phyloP scores from a whole-genome alignment of 2,329 filamentous ascomycete genomes.

The Botryotinia convoluta region DNA sequence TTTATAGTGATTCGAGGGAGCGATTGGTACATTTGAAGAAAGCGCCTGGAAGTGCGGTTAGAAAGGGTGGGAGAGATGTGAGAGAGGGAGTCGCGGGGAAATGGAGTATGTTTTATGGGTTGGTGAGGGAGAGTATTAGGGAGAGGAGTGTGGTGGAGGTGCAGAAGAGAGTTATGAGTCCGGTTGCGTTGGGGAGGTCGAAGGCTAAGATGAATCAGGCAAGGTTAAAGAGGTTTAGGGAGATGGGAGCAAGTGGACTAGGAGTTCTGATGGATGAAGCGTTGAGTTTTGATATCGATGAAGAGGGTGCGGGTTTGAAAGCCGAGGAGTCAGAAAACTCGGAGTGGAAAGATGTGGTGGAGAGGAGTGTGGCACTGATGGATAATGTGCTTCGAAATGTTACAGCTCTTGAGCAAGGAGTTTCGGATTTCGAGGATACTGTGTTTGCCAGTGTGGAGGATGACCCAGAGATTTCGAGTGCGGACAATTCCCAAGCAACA shows the following conservation, averaged over 20 bases:
- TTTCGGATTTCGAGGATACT: constrained; percentile 63
- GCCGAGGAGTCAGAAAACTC: constrained; percentile 43
- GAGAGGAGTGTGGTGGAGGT: constrained; percentile 71
- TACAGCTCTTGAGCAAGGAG: constrained; percentile 59
- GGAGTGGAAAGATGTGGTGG: constrained; percentile 72
- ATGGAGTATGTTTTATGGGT: constrained; percentile 72
- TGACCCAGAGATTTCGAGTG: constrained; percentile 56
- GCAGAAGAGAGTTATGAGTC: constrained; percentile 70
- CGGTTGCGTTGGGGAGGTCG: constrained; percentile 70
- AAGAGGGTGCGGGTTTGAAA: constrained; percentile 51
- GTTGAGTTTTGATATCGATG: constrained; percentile 62
- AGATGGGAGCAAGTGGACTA: constrained; percentile 81
- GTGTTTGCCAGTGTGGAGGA: constrained; percentile 62
- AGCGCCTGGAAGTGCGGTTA: constrained; percentile 32
- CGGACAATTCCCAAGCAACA: constrained; percentile 36
- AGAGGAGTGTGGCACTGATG: constrained; percentile 80
- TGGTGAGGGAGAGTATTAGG: constrained; percentile 72
- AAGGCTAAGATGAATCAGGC: constrained; percentile 74
- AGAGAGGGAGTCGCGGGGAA: constrained; percentile 46
- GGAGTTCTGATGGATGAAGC: constrained; percentile 87
- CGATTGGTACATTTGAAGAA: constrained; percentile 34
- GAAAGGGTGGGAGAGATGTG: constrained; percentile 28
- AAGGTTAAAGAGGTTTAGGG: constrained; percentile 67
- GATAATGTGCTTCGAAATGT: constrained; percentile 78
- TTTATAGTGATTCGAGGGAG: constrained; percentile 56